Conservation (phyloP, 2,329 filamentous ascomycete genomes). For the Purpureocillium takamizusanense region DNA sequence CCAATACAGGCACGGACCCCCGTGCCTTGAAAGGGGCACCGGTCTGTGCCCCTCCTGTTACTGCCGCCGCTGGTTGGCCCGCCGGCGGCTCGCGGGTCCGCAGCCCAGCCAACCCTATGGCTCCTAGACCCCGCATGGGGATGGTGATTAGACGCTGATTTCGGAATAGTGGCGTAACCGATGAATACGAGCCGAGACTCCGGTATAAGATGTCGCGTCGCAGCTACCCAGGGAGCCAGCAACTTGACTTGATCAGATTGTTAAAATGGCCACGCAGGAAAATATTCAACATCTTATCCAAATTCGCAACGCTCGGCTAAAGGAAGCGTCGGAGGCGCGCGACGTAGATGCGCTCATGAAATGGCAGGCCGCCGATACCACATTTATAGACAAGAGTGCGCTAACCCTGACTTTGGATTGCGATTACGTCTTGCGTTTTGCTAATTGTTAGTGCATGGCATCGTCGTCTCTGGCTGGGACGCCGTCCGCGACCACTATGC, state of each 20-base stretch:
- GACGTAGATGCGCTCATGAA: constrained; percentile 1
- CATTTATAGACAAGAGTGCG: not conserved
- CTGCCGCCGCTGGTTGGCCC: too few species aligned
- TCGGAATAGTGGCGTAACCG: not conserved
- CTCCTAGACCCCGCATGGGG: not conserved
- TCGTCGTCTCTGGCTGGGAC: not conserved
- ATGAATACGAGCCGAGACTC: too few species aligned
- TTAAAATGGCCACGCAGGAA: constrained; percentile 1
- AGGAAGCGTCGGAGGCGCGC: not conserved
- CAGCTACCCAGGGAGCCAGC: too few species aligned
- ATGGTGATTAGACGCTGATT: not conserved
- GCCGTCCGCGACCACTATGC: not conserved
- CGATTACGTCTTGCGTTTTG: not conserved
- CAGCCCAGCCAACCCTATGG: not conserved
- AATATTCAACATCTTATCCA: not conserved
- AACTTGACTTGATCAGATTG: not conserved
- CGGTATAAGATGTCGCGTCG: too few species aligned
- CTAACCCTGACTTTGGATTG: not conserved
- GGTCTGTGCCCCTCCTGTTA: too few species aligned
- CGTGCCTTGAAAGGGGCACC: too few species aligned
- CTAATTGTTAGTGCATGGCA: constrained; percentile 1
- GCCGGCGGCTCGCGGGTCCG: too few species aligned
- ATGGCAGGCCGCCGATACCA: not conserved
- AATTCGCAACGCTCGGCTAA: not conserved
- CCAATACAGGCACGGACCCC: too few species aligned